phyloP scores from a whole-genome alignment of 495 filamentous ascomycete species.

The Sordaria brevicollis region DNA sequence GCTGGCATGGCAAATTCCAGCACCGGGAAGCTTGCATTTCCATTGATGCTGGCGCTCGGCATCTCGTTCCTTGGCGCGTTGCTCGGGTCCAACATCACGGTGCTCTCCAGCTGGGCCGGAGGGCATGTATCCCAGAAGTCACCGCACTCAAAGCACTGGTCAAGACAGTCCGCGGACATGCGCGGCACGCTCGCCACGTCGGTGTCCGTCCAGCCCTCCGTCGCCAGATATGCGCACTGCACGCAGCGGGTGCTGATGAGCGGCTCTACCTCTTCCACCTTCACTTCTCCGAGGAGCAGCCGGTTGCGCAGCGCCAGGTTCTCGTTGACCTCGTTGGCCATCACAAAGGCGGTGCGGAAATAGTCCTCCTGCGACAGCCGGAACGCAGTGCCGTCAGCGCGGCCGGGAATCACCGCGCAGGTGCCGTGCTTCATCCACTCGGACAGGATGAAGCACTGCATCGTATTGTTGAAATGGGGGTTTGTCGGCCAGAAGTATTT shows the following conservation, averaged over 20 bases:
- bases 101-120: not conserved
- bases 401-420: not conserved
- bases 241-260: constrained; percentile 1
- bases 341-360: not conserved
- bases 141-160: constrained; percentile 1
- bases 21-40: not conserved
- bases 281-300: not conserved
- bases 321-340: not conserved
- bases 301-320: not conserved
- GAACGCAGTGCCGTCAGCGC: not conserved
- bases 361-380: constrained; percentile 1
- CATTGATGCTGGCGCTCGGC: not conserved
- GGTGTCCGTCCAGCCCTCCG: not conserved
- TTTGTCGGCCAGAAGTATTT: not conserved
- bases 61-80: not conserved
- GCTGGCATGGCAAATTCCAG: not conserved
- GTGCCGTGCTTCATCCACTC: constrained; percentile 4
- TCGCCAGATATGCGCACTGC: constrained; percentile 1
- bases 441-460: constrained; percentile 1
- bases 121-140: not conserved
- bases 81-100: not conserved
- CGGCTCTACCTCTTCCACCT: not conserved
- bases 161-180: not conserved
- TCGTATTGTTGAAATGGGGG: not conserved
- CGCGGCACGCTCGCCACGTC: not conserved